Conservation (phyloP, 2,329 filamentous ascomycete genomes). For the Stachybotrys chartarum region DNA sequence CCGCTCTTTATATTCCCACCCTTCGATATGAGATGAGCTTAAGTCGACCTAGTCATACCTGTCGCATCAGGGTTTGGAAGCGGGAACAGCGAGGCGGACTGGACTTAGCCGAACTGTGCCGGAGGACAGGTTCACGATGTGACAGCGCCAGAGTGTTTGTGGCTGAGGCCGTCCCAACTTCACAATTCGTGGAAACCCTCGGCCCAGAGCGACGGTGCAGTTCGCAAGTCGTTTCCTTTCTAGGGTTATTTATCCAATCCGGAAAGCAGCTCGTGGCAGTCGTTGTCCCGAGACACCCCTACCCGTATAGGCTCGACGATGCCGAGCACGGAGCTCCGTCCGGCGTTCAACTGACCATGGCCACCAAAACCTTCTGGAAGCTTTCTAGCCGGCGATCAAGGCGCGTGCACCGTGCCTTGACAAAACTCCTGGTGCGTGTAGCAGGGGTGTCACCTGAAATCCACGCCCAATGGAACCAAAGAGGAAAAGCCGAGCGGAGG, state of each 20-base stretch:
- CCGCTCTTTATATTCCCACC: neutral
- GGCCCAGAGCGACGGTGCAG: no score
- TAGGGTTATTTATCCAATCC: neutral
- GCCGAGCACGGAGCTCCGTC: neutral
- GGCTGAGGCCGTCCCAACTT: neutral
- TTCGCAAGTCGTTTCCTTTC: no score
- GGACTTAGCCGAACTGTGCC: neutral
- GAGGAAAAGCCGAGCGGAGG: neutral
- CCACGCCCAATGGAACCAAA: neutral
- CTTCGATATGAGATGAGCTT: neutral
- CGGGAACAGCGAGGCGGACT: neutral
- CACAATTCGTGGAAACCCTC: neutral
- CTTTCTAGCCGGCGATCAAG: neutral
- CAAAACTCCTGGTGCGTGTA: neutral
- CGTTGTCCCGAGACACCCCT: neutral
- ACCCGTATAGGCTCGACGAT: neutral
- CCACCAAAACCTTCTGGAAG: neutral
- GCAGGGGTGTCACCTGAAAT: neutral
- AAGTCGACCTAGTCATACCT: neutral
- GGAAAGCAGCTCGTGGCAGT: neutral
- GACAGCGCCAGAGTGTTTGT: neutral
- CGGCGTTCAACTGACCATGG: neutral
- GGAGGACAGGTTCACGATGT: neutral
- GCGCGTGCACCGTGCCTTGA: no score
- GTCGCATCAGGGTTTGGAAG: neutral